Base-by-base conservation (phyloP, 352 stramenopile species). In the Phytophthora capsici region DNA sequence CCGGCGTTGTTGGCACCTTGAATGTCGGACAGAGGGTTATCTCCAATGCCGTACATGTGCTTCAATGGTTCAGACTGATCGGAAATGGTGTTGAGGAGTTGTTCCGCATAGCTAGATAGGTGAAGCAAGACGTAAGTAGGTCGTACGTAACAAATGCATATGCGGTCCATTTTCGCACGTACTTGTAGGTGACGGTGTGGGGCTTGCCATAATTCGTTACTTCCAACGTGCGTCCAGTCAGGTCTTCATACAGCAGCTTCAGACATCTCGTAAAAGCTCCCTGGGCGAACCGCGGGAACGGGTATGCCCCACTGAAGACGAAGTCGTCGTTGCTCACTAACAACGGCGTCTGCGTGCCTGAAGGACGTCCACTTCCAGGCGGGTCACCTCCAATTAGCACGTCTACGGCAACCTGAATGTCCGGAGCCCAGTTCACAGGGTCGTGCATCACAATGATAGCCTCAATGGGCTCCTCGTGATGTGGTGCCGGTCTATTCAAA, bases 361-460 rank as follows among this genome's bases (percentile, higher is more conserved):
- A 74, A 0, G 60, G 25, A 16, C 60, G 55, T 14, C 83, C 86
- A 59, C 72, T 91, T 46, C 84, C 84, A 70, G 84, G 80, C 10
- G 87, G 86, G 26, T 92, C 66, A 13, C 90, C 82, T 82, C 89
- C 91, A 28, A 93, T 87, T 16, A 97, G 71, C n/a, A 95, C 83
- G 56, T 97, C 91, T 12, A 95, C 71, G 2, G 88, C 80, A n/a
- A 97, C 82, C 63, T 97, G 91, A 45, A 96, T 78, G 53, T 97
- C 90, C 0, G 85, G 80, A 0, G 91, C 90, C 91, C 91, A 97
- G 63, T 97, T 75, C 34, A 93, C 83, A 9, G 91, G 90, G 38
- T 97, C 90, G 65, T 97, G 91, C 78, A 97, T 93, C 55, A 97
- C 78, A 67, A 97, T 81, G 60, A 97, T 86, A 16, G 84, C 90